Evolutionary conservation across 768 basidiomycete species (phyloP), one percentile per base, ranked within the genome.

Genomic region (Nevesoporus exiguus): DNA sequence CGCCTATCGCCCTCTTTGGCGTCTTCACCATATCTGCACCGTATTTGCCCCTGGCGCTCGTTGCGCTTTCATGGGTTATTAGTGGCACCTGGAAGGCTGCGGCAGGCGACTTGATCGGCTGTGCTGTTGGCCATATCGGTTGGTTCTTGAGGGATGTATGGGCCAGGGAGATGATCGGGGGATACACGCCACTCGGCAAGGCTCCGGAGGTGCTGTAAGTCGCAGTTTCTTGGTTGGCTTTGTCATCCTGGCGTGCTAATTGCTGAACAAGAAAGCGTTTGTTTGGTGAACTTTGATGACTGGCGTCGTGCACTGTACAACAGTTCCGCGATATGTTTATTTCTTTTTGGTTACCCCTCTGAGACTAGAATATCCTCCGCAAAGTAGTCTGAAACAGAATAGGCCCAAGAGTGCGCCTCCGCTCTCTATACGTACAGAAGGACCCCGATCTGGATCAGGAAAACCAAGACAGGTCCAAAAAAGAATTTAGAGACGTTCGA

Each of bases 1-100:
- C 93, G 4, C 92, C 93, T n/a, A 93, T 99, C 54, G 95, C 93
- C 3, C 82, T 99, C 15, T 97, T 99, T 62, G 96, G 96, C 9
- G 76, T 98, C 25, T 79, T 98, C 64, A 98, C 92, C 4, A 94
- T 99, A 65, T 88, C 92, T 0, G 96, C 96, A 0, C 93, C 96
- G 0, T 98, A 99, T 70, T 85, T 99, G 7, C 96, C 96, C 3
- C 72, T 95, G 29, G 93, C 93, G 0, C 85, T 98, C 31, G 90
- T 98, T 21, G 88, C 77, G 0, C 90, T 98, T 64, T 88, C 88
- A 0, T 90, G 89, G 89, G 71, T 88, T 25, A 75, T 88, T 33
- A 91, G 84, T 60, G 92, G 91, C 6, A 86, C 86, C 5, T 92
- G 86, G 89, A 82, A 80, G 60, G 91, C 89, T 21, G 89, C 92